These are phyloP conservation scores for Colletotrichum sp. DNA, from an alignment of 2,329 filamentous ascomycete genomes.

Conservation along the genomic window DNA sequence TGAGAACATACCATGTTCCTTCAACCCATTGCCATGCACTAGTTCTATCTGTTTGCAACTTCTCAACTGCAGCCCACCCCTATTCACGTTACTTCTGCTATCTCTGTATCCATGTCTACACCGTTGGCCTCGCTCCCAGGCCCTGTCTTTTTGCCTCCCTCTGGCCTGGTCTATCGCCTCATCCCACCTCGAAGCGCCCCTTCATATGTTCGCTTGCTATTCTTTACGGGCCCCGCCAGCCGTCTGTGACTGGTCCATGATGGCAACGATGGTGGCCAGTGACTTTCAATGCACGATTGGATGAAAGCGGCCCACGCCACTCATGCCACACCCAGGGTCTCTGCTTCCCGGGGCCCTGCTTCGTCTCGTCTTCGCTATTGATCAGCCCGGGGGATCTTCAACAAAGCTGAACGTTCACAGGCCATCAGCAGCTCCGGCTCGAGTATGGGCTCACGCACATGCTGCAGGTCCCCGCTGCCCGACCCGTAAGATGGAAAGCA, in stretches of 20 bases:
- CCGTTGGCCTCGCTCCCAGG: not conserved
- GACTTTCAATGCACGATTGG: slow-evolving; percentile 11
- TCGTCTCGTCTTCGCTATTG: slow-evolving; percentile 16
- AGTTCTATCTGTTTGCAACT: slow-evolving; percentile 1
- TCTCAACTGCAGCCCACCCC: not conserved
- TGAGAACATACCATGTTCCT: slow-evolving; percentile 15
- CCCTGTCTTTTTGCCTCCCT: not conserved
- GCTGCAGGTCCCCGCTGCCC: slow-evolving; percentile 12
- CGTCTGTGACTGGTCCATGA: not conserved
- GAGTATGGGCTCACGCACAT: slow-evolving; percentile 11
- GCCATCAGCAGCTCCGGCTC: not conserved
- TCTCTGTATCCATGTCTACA: not conserved
- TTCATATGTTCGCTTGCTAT: not conserved
- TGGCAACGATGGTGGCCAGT: not conserved
- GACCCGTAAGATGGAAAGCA: not conserved
- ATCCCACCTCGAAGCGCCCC: not conserved
- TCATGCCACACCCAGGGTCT: not conserved
- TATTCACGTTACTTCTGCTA: not conserved
- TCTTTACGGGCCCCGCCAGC: not conserved
- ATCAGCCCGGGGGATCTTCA: not conserved
- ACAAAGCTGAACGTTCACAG: not conserved
- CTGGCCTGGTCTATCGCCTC: not conserved
- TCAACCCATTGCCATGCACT: not conserved
- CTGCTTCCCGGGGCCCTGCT: not conserved
- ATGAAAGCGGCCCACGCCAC: slow-evolving; percentile 13